Conservation (phyloP, 2,329 filamentous ascomycete species). For the Aaosphaeria arxii region DNA sequence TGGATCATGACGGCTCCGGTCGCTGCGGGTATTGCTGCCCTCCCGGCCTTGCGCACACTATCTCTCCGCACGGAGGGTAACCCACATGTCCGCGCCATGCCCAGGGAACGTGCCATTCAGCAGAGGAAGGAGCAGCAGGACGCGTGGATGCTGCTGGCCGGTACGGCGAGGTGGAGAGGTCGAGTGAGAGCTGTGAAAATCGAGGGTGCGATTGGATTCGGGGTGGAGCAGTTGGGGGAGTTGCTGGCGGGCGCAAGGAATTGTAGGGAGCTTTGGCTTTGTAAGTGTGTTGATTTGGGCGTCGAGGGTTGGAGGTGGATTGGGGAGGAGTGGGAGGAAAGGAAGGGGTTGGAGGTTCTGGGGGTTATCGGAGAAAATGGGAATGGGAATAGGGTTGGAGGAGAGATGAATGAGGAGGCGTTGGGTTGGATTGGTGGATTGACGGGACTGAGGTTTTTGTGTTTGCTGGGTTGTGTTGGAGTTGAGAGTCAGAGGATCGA, state of each 20-base stretch:
- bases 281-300: slow-evolving; percentile 15
- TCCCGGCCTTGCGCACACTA: slow-evolving; percentile 19
- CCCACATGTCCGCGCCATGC: slow-evolving; percentile 9
- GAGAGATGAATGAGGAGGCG: slow-evolving; percentile 15
- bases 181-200: slow-evolving; percentile 17
- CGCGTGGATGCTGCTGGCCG: slow-evolving; percentile 17
- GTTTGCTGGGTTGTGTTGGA: slow-evolving; percentile 24
- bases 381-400: slow-evolving; percentile 12
- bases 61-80: slow-evolving; percentile 22
- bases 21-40: slow-evolving; percentile 15
- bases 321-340: slow-evolving; percentile 15
- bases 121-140: slow-evolving; percentile 10
- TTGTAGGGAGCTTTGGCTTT: slow-evolving; percentile 21
- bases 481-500: slow-evolving; percentile 16
- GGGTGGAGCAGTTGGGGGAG: slow-evolving; percentile 9
- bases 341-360: slow-evolving; percentile 11
- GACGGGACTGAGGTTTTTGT: slow-evolving; percentile 19
- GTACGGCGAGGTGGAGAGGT: slow-evolving; percentile 11
- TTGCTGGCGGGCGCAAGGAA: slow-evolving; percentile 12
- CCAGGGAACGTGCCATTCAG: slow-evolving; percentile 6
- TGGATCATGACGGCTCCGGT: slow-evolving; percentile 24
- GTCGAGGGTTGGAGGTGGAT: slow-evolving; percentile 18
- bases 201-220: slow-evolving; percentile 17
- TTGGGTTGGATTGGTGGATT: slow-evolving; percentile 14
- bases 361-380: slow-evolving; percentile 7